Evolutionary conservation across 2,329 filamentous ascomycete genomes (phyloP), one percentile per base, ranked within the genome.

Genomic region (Sarocladiaceae sp.): DNA sequence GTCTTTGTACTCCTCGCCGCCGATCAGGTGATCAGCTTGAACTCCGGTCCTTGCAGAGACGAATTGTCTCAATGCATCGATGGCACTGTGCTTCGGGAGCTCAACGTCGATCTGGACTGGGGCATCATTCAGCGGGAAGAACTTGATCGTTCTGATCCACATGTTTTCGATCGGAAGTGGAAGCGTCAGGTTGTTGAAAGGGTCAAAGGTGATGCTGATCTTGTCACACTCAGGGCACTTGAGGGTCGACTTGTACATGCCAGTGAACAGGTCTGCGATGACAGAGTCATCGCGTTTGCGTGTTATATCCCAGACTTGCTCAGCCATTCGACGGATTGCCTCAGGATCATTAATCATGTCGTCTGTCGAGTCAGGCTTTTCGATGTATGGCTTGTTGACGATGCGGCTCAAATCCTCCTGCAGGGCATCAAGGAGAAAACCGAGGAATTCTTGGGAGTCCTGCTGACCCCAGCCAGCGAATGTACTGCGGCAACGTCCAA

Each of bases 131-230:
- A 94, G 72, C 2, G 92, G 91, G 55, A 89, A 86, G 65, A 88
- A 97, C 52, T 82, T 86, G 59, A 97, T 74, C 1, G 79, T 77
- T 57, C 87, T 86, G 54, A 75, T 78, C 87, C 90, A 96, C 40
- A 90, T 79, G 57, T 87, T 91, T 66, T 94, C 87, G 52, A 96
- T 83, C 0, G 94, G 94, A 29, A 99, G 74, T 53, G 95, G 94
- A 22, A 99, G 74, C 0, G 94, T 97, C 54, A 99, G 73, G 58
- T 95, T 94, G 68, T 91, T 97, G 76, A 96, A 99, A 1, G 94
- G 94, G 66, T 99, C 94, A 64, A 99, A 99, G 0, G 94, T 97
- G 61, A 99, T 96, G 79, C 92, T 97, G 69, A 97, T 88, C 72
- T 97, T 99, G 60, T 87, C 80, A 67, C 94, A 99, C 7, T 80